Evolutionary conservation across 1,139 yeast species (phyloP).

Genomic region (Yamadazyma atmosphaerica): DNA sequence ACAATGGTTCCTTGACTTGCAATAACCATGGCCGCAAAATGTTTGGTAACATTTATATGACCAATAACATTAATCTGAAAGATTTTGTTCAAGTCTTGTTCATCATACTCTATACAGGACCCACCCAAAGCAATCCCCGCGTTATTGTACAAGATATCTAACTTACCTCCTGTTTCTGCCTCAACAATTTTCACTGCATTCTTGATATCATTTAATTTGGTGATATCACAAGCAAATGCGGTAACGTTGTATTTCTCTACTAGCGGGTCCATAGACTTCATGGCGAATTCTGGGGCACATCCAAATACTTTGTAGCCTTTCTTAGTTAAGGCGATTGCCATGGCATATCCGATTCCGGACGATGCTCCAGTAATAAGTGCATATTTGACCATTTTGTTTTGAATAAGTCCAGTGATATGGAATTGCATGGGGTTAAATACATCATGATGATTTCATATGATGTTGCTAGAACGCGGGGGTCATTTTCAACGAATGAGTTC

Average conservation of each 20-base stretch:
- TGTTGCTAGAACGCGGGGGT: too few relatives aligned
- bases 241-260: conserved; percentile 22
- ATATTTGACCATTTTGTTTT: conserved; percentile 2
- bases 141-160: conserved; percentile 29
- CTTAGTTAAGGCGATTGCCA: conserved; percentile 24
- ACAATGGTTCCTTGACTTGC: conserved; percentile 26
- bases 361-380: conserved; percentile 39
- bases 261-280: conserved; percentile 16
- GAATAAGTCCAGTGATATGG: not conserved
- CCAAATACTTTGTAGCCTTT: conserved; percentile 33
- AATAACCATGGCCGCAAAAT: conserved; percentile 20
- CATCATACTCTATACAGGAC: conserved; percentile 28
- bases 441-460: too few relatives aligned
- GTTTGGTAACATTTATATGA: conserved; percentile 33
- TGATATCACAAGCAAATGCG: conserved; percentile 30
- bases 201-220: conserved; percentile 25
- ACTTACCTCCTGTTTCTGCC: conserved; percentile 22
- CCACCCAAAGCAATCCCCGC: conserved; percentile 30
- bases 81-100: conserved; percentile 18
- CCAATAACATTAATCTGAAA: conserved; percentile 34
- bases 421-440: too few relatives aligned
- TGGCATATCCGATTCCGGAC: conserved; percentile 34
- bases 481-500: too few relatives aligned
- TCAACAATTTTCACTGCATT: conserved; percentile 19
- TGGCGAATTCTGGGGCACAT: conserved; percentile 22